A percentile compares a stretch with the other conserved stretches of the same genome.
Conservation (phyloP, 805 yeast genomes). For the Huiozyma naganishii region DNA sequence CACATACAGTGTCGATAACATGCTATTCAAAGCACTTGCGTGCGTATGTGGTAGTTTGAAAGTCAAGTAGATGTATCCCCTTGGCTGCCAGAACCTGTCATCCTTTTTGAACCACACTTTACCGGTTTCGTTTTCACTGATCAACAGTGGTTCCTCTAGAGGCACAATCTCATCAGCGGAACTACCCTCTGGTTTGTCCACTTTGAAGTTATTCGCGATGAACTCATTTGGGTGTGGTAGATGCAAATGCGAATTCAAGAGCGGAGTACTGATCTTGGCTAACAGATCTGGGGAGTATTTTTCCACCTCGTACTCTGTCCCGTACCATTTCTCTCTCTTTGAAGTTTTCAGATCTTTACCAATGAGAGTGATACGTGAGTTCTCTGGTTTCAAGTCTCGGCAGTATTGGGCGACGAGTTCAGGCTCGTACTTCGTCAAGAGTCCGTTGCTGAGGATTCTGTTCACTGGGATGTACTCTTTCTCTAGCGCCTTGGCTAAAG, state of each 20-base stretch:
- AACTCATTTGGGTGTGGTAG: constrained; percentile 71
- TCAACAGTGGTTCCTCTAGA: constrained; percentile 50
- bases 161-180: constrained; percentile 18
- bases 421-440: constrained; percentile 51
- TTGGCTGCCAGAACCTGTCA: constrained; percentile 81
- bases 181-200: constrained; percentile 33
- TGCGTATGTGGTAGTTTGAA: constrained; percentile 57
- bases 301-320: constrained; percentile 58
- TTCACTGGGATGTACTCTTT: constrained; percentile 52
- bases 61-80: constrained; percentile 57
- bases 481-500: constrained; percentile 51
- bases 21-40: constrained; percentile 45
- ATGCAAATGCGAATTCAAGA: constrained; percentile 31
- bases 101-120: constrained; percentile 85
- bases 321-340: constrained; percentile 74
- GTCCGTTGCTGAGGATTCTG: constrained; percentile 44
- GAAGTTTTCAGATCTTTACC: constrained; percentile 43
- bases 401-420: constrained; percentile 40
- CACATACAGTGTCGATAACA: constrained; percentile 50
- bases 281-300: constrained; percentile 34
- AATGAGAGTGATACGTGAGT: constrained; percentile 48
- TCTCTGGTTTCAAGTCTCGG: constrained; percentile 41
- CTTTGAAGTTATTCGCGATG: constrained; percentile 68
- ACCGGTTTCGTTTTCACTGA: constrained; percentile 34
- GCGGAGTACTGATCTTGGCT: constrained; percentile 24